Evolutionary conservation across 257 asterid genomes (phyloP), one percentile per base, ranked within the genome.

Genomic region (Fraxinus quadrangulata): DNA sequence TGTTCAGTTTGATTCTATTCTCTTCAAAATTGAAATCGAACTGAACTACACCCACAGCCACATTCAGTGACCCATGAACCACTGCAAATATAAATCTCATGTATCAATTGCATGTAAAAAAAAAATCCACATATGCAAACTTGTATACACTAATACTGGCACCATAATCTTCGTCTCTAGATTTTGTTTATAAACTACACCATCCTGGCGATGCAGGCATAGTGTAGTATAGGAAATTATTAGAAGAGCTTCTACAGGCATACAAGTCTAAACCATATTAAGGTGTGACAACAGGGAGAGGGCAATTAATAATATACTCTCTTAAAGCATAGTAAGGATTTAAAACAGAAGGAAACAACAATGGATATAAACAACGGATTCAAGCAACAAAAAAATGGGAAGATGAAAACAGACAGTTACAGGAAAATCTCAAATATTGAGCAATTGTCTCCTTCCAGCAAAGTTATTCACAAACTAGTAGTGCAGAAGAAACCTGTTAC

Each of bases 321-420:
- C 61, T 51, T 51, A 3, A 14, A 42, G 49, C 61, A 19, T 51
- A 14, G 3, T 4, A 1, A 51, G 9, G 61, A 14, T 51, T 16
- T 14, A 17, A 3, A 51, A 16, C 61, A 17, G 69, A 63, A 23
- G 69, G 12, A 63, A 26, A 19, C 19, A 63, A 24, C 69, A 21
- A 59, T 19, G 31, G 6, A 61, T 61, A 61, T 61, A 10, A 23
- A 61, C 33, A 61, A 24, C 7, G 11, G 65, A 2, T 21, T 59
- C 6, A 23, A 24, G 34, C 69, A 69, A 79, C 83, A 83, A 74
- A 77, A 34, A 47, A 75, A 71, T 36, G 23, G 39, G 61, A 36
- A 69, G 75, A n/a, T 24, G 36, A 74, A 81, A 77, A 73, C 69
- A 23, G 79, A 76, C 80, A 83, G 70, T 73, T 70, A 70, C 82